Base-by-base conservation (phyloP, 176 grass and related monocot species). In the Elymus sibiricus region DNA sequence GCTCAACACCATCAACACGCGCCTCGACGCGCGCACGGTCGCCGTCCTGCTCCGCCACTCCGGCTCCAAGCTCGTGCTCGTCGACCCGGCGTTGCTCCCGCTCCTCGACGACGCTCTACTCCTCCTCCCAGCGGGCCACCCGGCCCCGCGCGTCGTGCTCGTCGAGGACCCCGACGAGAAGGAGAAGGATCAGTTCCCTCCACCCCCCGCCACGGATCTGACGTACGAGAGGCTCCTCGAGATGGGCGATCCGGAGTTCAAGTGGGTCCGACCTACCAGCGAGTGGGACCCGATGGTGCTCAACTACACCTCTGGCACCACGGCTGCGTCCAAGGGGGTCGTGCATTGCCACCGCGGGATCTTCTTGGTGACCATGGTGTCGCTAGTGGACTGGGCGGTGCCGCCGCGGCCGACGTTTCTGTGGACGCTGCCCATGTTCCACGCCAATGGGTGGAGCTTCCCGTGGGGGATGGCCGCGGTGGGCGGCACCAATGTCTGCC, bases 281-380 rank as follows among this genome's bases (percentile, higher is more conserved):
- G 95, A 95, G 84, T 88, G 92, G 91, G 93, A 98, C 11, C 95
- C 95, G 5, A 94, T 98, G 88, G 82, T 98, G 3, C 86, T 98
- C 1, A 98, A 98, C 81, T 98, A 98, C 88, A 95, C 95, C 58
- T 98, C 95, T 35, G 95, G 95, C 70, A 98, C 95, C 2, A 98
- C 95, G 78, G 90, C 95, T 26, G 89, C 91, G 16, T 93, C 95
- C 9, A 98, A 98, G 65, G 93, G 95, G 0, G 95, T 98, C 7
- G 88, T 98, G 79, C 95, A 94, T 79, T 95, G 93, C 88, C 95
- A 98, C 78, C 91, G 93, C 13, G 89, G 91, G 5, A 70, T 98
- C 84, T 95, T 86, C 85, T 6, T 94, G 7, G 34, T 90, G 14
- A 89, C 86, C 6, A 0, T 95, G 2, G 91, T 94, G 14, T 86